Percentiles rank a stretch among this genome's conserved stretches.
phyloP scores from a whole-genome alignment of 306 rosid genomes.

The Malus fusca region DNA sequence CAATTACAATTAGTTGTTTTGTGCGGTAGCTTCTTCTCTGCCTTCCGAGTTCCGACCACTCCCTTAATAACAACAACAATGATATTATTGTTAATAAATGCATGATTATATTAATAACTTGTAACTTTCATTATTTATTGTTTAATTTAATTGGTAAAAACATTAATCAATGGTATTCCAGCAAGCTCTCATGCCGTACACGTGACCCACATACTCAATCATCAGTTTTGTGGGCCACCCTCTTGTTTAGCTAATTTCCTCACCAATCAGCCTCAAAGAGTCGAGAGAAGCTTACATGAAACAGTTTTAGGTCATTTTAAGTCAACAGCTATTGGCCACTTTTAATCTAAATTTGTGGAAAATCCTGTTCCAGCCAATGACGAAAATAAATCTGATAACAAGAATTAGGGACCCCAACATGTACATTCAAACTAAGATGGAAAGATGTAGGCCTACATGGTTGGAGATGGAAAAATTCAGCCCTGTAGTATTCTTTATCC shows the following conservation, averaged over 20 bases:
- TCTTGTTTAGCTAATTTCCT: slow-evolving; percentile 2
- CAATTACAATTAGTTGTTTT: slow-evolving; percentile 22
- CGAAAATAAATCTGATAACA: too few relatives aligned
- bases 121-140: slow-evolving; percentile 14
- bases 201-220: slow-evolving; percentile 55
- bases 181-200: slow-evolving; percentile 36
- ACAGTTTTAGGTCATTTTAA: too few relatives aligned
- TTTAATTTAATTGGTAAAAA: not conserved
- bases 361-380: too few relatives aligned
- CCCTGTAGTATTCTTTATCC: too few relatives aligned
- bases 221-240: slow-evolving; percentile 35
- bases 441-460: too few relatives aligned
- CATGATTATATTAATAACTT: slow-evolving; percentile 26
- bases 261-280: slow-evolving; percentile 29
- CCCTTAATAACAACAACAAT: slow-evolving; percentile 23
- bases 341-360: too few relatives aligned
- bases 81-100: slow-evolving; percentile 34
- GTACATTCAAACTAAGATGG: too few relatives aligned
- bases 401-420: too few relatives aligned
- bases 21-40: slow-evolving; percentile 38
- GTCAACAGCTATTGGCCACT: too few relatives aligned
- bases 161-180: slow-evolving; percentile 19
- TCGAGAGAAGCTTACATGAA: not conserved
- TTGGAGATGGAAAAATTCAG: too few relatives aligned
- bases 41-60: slow-evolving; percentile 7